A percentile compares a stretch with the other conserved stretches of the same genome.
Evolutionary conservation across 106 monocot genomes (phyloP).

Genomic region (Dendrobium chrysotoxum): DNA sequence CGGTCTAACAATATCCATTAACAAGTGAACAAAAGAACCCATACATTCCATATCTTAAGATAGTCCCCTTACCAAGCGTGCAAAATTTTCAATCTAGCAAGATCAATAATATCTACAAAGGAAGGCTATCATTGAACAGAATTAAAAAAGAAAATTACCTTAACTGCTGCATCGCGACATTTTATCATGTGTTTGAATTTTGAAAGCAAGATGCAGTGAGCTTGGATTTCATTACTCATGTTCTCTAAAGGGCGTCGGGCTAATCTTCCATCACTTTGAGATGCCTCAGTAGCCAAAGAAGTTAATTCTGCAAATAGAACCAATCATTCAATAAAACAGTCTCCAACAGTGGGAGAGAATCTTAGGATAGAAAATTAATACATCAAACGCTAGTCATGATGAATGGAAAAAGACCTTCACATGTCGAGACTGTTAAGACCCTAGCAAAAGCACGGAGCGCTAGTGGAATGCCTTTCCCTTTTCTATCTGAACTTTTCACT

Average conservation of each 20-base stretch:
- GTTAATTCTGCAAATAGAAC: constrained; percentile 41
- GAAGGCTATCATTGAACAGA: background rate
- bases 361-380: background rate
- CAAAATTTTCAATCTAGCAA: too few species aligned
- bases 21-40: too few species aligned
- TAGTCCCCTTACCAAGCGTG: too few species aligned
- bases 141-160: constrained; percentile 35
- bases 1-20: too few species aligned
- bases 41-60: too few species aligned
- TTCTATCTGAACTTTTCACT: constrained; percentile 47
- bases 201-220: constrained; percentile 52
- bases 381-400: too few species aligned
- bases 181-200: constrained; percentile 35
- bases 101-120: too few species aligned
- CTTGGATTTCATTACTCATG: constrained; percentile 42
- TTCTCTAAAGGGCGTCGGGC: constrained; percentile 57
- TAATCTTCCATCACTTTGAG: constrained; percentile 65
- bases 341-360: background rate
- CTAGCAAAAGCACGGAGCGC: constrained; percentile 76
- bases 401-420: constrained; percentile 38
- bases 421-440: constrained; percentile 54
- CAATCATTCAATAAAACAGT: background rate
- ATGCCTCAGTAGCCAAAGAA: constrained; percentile 58
- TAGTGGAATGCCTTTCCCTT: constrained; percentile 71
- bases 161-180: constrained; percentile 31